Percentiles rank a stretch among this genome's conserved stretches.
Evolutionary conservation across 441 rosid genomes (phyloP).

Genomic region (Euphorbia schlechtendalii): DNA sequence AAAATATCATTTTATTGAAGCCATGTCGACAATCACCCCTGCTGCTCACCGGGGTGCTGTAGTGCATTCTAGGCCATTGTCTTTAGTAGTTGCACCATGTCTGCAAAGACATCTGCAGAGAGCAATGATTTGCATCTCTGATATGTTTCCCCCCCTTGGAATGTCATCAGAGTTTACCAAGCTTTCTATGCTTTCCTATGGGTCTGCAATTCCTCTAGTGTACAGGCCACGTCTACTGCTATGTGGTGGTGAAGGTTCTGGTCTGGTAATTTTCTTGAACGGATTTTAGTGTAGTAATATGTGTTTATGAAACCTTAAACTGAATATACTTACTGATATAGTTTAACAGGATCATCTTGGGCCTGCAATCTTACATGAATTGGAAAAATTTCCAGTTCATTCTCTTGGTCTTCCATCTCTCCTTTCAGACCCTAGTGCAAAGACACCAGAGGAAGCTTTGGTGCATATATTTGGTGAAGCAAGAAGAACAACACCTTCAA

Average conservation of each 20-base stretch:
- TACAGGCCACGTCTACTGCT: conserved; percentile 95
- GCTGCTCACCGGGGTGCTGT: conserved; percentile 98
- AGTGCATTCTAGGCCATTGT: conserved; percentile 95
- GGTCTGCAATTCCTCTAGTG: conserved; percentile 88
- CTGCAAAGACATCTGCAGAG: conserved; percentile 70
- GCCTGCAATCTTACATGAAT: conserved; percentile 92
- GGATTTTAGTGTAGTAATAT: conserved; percentile 19
- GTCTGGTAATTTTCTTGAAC: conserved; percentile 72
- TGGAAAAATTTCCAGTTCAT: conserved; percentile 97
- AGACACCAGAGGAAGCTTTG: conserved; percentile 98
- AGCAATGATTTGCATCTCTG: conserved; percentile 65
- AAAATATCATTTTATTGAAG: conserved; percentile 85
- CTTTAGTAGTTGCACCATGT: conserved; percentile 91
- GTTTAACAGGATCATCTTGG: conserved; percentile 98
- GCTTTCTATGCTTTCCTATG: conserved; percentile 92
- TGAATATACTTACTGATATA: conserved; percentile 71
- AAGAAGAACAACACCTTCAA: conserved; percentile 92
- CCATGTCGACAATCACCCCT: conserved; percentile 96
- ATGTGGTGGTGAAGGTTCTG: conserved; percentile 81
- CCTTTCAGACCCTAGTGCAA: conserved; percentile 98
- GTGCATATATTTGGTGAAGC: conserved; percentile 99
- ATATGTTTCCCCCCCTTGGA: conserved; percentile 70
- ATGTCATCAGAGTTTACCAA: conserved; percentile 71
- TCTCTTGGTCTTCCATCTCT: conserved; percentile 98
- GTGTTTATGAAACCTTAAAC: conserved; percentile 27